These are phyloP conservation scores for Debaryomycetaceae sp. DNA, from an alignment of 1,139 yeast species.

Conservation along the genomic window DNA sequence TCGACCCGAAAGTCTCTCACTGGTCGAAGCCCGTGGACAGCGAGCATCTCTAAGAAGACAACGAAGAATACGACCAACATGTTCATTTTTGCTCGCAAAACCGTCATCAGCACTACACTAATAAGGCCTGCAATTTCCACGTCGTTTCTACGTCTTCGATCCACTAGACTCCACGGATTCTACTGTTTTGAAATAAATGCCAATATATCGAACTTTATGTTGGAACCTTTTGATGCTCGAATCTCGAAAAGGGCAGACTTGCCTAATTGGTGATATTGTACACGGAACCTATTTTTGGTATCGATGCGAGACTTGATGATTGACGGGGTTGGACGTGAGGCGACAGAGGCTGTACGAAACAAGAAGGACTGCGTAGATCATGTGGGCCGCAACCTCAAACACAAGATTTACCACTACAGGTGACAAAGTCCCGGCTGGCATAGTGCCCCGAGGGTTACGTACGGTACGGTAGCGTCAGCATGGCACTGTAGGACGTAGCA, in stretches of 20 bases:
- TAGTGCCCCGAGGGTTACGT: too few relatives aligned
- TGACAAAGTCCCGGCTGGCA: too few relatives aligned
- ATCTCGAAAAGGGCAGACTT: background rate
- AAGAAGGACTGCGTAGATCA: too few relatives aligned
- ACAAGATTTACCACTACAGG: too few relatives aligned
- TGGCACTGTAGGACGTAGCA: too few relatives aligned
- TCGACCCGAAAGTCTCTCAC: slow-evolving; percentile 11
- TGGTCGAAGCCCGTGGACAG: background rate
- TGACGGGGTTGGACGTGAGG: background rate
- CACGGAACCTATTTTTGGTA: background rate
- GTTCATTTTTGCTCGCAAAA: background rate
- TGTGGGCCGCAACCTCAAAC: too few relatives aligned
- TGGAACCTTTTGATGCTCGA: background rate
- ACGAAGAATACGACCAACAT: background rate
- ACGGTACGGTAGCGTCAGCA: too few relatives aligned
- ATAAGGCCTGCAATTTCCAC: too few relatives aligned
- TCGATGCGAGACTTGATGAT: background rate
- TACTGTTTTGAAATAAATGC: too few relatives aligned
- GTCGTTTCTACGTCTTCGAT: too few relatives aligned
- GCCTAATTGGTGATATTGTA: background rate
- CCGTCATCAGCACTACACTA: background rate
- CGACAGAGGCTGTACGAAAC: background rate
- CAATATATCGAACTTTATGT: too few relatives aligned
- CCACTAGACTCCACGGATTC: too few relatives aligned
- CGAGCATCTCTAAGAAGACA: background rate